Evolutionary conservation across 2,329 filamentous ascomycete genomes (phyloP), one percentile per base, ranked within the genome.

Genomic region (Talaromyces sp.): DNA sequence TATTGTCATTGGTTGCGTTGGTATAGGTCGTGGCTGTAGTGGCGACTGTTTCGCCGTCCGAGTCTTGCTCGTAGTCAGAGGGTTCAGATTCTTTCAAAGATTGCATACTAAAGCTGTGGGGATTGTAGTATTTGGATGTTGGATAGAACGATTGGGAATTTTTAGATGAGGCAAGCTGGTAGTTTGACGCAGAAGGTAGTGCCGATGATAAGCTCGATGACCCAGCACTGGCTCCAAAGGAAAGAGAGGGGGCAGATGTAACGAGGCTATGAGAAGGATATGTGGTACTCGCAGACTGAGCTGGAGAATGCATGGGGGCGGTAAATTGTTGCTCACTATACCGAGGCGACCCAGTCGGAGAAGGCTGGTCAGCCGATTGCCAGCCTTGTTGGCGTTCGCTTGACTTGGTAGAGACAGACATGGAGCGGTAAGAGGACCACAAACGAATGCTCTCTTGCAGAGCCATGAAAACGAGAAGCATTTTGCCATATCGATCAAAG

Each of bases 401-500:
- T 7, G 48, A 35, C 11, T 27, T 40, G 4, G 42, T n/a, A 24
- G 37, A 24, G 20, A 48, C 22, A n/a, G 36, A 20, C 7, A 45
- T 29, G 17, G 50, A 55, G 9, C 52, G 61, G 42, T 66, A 68
- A 27, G 67, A 51, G 14, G 66, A 55, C 9, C 68, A 42, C 41
- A 75, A 50, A 5, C 62, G 61, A 45, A 75, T 50, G n/a, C 65
- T 61, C 49, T 76, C 73, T 43, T 76, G 73, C 4, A 65, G 65
- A 14, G 64, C 61, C 68, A 76, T 74, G 35, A 76, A 74, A 16
- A 68, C 54, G 42, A 75, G 58, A 27, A 76, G 65, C 14, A 68
- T 56, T 51, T 72, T 72, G 17, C 72, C 72, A 47, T 72, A 74
- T 43, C 67, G 64, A 49, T 76, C 71, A 46, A 75, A 72, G 42